A percentile compares a stretch with the other conserved stretches of the same genome.
These are phyloP conservation scores for Galerina marginata DNA, from an alignment of 768 basidiomycete species.

Conservation along the genomic window DNA sequence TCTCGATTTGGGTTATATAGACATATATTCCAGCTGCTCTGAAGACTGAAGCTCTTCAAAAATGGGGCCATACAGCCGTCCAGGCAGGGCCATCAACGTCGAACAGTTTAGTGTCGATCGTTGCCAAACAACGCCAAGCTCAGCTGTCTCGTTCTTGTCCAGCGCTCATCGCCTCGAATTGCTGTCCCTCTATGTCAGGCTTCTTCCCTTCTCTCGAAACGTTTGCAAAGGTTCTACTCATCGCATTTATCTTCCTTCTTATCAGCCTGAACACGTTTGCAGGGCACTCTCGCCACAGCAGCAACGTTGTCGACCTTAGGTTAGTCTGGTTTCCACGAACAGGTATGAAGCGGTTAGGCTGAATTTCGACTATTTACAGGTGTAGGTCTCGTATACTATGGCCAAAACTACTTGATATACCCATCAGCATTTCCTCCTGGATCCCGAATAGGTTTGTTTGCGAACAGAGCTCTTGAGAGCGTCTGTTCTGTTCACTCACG, in stretches of 20 bases:
- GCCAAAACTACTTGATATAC: constrained; percentile 90
- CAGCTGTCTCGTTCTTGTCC: not conserved
- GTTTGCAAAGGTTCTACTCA: constrained; percentile 47
- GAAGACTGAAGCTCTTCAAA: no score
- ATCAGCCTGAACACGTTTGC: not conserved
- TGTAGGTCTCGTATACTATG: constrained; percentile 79
- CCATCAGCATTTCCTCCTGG: constrained; percentile 82
- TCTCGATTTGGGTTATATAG: no score
- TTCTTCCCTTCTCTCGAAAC: constrained; percentile 51
- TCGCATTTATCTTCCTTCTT: not conserved
- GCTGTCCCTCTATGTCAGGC: constrained; percentile 33
- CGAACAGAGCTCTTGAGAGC: not conserved
- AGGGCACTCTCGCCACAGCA: constrained; percentile 62
- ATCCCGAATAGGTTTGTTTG: constrained; percentile 69
- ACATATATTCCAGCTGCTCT: no score
- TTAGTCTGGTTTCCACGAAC: constrained; percentile 28
- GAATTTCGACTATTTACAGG: constrained; percentile 41
- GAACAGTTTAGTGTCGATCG: not conserved
- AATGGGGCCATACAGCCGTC: no score
- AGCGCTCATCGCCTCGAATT: constrained; percentile 1
- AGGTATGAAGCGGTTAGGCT: constrained; percentile 7
- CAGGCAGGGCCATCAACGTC: not conserved
- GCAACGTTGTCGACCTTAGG: constrained; percentile 64
- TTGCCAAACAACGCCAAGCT: constrained; percentile 14
- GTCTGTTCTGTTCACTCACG: no score